Conservation (phyloP, 495 filamentous ascomycete genomes). For the Lophiostoma macrostomum region DNA sequence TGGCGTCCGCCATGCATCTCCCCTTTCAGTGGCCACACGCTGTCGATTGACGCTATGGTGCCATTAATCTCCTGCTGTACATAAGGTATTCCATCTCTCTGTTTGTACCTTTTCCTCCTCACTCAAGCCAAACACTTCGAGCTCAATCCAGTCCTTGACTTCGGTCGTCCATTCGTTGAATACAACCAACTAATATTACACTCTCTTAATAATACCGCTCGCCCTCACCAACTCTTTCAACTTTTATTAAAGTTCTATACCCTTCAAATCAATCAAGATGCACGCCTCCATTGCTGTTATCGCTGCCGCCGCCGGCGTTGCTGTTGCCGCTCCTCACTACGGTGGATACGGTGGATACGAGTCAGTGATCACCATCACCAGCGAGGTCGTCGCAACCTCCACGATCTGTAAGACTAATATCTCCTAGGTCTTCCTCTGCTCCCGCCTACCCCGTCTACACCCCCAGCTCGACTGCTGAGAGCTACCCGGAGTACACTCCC, state of each 20-base stretch:
- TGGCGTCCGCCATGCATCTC: constrained; percentile 1
- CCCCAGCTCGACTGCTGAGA: constrained; percentile 7
- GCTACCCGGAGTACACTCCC: constrained; percentile 5
- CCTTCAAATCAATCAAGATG: constrained; percentile 30
- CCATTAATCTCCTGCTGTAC: constrained; percentile 29
- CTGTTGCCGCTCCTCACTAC: constrained; percentile 18
- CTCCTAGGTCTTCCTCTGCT: background rate
- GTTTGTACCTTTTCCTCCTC: constrained; percentile 7
- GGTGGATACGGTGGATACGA: constrained; percentile 11
- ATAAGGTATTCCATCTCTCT: constrained; percentile 12
- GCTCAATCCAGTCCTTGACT: constrained; percentile 26
- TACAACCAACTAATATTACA: constrained; percentile 27
- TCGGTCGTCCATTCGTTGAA: constrained; percentile 36
- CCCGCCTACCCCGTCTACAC: background rate
- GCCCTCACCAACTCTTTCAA: constrained; percentile 1
- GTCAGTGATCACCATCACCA: background rate
- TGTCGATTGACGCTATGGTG: constrained; percentile 31
- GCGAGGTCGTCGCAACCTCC: background rate
- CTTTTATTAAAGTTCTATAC: constrained; percentile 13
- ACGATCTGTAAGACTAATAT: background rate
- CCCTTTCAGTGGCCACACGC: constrained; percentile 23
- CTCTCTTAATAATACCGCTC: constrained; percentile 22
- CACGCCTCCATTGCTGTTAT: constrained; percentile 15
- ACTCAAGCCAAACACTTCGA: constrained; percentile 28
- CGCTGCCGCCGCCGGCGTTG: constrained; percentile 18